Evolutionary conservation across 176 grass and related monocot species (phyloP).

Genomic region (Pontederia crassipes): DNA sequence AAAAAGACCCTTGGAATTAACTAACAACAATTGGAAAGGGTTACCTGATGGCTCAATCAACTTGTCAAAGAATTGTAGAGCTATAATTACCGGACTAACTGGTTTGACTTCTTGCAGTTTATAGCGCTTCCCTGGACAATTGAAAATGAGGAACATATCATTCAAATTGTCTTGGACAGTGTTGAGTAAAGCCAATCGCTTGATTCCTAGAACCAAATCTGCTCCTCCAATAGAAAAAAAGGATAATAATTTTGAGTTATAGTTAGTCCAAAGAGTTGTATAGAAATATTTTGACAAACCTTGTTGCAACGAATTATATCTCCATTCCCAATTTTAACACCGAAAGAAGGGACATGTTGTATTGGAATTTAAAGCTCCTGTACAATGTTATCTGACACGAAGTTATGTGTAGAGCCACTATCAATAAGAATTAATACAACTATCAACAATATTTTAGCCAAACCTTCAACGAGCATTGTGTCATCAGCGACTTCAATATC

Average conservation of each 20-base stretch:
- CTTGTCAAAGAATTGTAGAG: too few species aligned
- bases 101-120: background rate
- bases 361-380: background rate
- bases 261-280: background rate
- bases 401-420: background rate
- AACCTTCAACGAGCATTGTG: background rate
- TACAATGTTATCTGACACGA: background rate
- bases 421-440: background rate
- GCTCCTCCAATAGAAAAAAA: background rate
- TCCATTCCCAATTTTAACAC: background rate
- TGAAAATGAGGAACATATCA: background rate
- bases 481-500: background rate
- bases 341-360: background rate
- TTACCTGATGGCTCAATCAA: too few species aligned
- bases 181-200: background rate
- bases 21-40: too few species aligned
- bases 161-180: background rate
- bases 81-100: too few species aligned
- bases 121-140: background rate
- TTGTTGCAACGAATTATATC: background rate
- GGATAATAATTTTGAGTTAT: background rate
- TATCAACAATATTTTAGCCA: background rate
- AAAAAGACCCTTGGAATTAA: too few species aligned
- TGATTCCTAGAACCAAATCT: background rate
- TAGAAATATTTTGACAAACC: background rate